Conservation (phyloP, 257 asterid genomes). For the Vinca minor region DNA sequence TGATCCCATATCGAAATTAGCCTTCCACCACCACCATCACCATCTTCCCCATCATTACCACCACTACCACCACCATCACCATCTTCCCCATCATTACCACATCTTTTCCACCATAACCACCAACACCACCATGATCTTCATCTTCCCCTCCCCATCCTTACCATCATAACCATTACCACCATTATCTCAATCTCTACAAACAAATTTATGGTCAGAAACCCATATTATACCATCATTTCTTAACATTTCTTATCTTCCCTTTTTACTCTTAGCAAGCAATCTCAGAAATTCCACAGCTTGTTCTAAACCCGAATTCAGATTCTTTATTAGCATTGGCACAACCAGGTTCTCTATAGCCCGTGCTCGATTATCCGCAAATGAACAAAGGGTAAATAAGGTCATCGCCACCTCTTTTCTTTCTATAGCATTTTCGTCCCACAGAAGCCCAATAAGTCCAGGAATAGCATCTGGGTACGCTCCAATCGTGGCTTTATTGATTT, state of each 20-base stretch:
- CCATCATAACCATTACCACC: no score
- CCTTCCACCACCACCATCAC: no score
- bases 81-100: no score
- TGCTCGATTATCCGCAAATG: slow-evolving; percentile 65
- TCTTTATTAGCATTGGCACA: slow-evolving; percentile 53
- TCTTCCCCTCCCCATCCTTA: no score
- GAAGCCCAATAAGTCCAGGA: slow-evolving; percentile 54
- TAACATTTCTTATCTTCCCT: slow-evolving; percentile 68
- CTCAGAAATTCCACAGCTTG: slow-evolving; percentile 83
- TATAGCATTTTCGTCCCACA: slow-evolving; percentile 48
- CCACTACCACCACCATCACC: no score
- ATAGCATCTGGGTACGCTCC: slow-evolving; percentile 72
- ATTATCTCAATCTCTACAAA: no score
- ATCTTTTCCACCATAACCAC: no score
- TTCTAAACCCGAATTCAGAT: slow-evolving; percentile 60
- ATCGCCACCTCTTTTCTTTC: slow-evolving; percentile 92
- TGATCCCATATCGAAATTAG: no score
- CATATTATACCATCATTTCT: slow-evolving; percentile 51
- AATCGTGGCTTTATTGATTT: slow-evolving; percentile 80
- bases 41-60: no score
- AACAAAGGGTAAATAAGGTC: slow-evolving; percentile 61
- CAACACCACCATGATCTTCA: no score
- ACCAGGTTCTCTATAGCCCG: slow-evolving; percentile 50
- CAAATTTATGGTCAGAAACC: slow-evolving; percentile 50
- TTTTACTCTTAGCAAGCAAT: slow-evolving; percentile 59